Evolutionary conservation across 2,329 filamentous ascomycete species (phyloP).

Genomic region (Diaporthe citriasiana): DNA sequence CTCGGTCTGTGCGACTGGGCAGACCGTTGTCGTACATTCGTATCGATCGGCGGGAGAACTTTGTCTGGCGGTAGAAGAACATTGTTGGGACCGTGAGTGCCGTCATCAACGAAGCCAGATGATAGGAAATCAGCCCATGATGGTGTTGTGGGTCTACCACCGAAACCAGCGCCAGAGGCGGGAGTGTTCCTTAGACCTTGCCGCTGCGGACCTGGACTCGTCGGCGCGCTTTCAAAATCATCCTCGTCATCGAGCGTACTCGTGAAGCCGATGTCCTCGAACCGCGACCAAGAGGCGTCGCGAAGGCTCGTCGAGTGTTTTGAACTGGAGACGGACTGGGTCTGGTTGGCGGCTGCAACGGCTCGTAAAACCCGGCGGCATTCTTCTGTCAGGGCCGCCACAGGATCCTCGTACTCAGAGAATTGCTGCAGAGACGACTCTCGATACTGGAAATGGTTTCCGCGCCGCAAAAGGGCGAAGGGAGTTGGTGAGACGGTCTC

Average conservation of each 20-base stretch:
- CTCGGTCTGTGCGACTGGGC: slow-evolving; percentile 86
- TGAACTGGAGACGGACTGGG: slow-evolving; percentile 75
- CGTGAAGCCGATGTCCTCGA: slow-evolving; percentile 94
- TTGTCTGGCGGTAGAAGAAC: slow-evolving; percentile 88
- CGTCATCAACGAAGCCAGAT: slow-evolving; percentile 87
- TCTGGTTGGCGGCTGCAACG: slow-evolving; percentile 91
- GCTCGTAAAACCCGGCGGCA: slow-evolving; percentile 90
- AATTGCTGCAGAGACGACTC: slow-evolving; percentile 91
- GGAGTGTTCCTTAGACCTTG: slow-evolving; percentile 74
- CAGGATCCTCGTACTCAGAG: slow-evolving; percentile 89
- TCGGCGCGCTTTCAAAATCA: slow-evolving; percentile 68
- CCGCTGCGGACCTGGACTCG: slow-evolving; percentile 50
- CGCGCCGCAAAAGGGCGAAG: slow-evolving; percentile 88
- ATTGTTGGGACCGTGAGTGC: slow-evolving; percentile 72
- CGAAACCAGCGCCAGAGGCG: slow-evolving; percentile 74
- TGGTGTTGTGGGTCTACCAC: slow-evolving; percentile 88
- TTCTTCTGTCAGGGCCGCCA: slow-evolving; percentile 91
- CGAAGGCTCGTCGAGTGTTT: slow-evolving; percentile 80
- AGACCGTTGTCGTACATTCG: slow-evolving; percentile 80
- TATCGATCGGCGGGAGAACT: slow-evolving; percentile 86
- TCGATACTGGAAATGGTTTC: slow-evolving; percentile 95
- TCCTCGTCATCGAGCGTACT: slow-evolving; percentile 80
- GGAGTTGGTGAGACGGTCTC: slow-evolving; percentile 95
- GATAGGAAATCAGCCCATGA: slow-evolving; percentile 99
- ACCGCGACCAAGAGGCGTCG: slow-evolving; percentile 96